These are phyloP conservation scores for Neohortaea acidophila DNA, from an alignment of 495 filamentous ascomycete genomes.

Conservation along the genomic window DNA sequence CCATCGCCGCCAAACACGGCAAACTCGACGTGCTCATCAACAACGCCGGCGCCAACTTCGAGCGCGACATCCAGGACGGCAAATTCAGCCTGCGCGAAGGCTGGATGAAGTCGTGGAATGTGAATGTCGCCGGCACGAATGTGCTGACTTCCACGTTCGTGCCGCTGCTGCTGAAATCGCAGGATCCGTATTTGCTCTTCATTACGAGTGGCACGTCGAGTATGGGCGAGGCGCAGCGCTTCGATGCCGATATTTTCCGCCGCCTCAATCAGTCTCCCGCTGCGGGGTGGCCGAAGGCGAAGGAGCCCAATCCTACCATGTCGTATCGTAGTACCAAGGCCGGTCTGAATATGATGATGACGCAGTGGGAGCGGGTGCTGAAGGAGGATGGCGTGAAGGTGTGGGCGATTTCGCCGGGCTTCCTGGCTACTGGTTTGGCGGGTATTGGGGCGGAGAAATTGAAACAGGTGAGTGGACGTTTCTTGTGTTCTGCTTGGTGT, in stretches of 20 bases:
- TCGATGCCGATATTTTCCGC: slow-evolving; percentile 7
- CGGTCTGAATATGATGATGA: slow-evolving; percentile 52
- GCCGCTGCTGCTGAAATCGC: slow-evolving; percentile 35
- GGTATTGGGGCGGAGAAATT: slow-evolving; percentile 24
- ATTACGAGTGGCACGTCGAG: slow-evolving; percentile 33
- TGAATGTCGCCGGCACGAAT: slow-evolving; percentile 37
- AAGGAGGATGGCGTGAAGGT: slow-evolving; percentile 47
- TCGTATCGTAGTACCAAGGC: slow-evolving; percentile 43
- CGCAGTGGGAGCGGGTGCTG: slow-evolving; percentile 35
- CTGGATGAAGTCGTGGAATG: slow-evolving; percentile 32
- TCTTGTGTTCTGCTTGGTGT: neutral
- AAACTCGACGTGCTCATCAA: slow-evolving; percentile 24
- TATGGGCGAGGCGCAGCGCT: slow-evolving; percentile 27
- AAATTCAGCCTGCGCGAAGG: slow-evolving; percentile 25
- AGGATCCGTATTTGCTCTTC: slow-evolving; percentile 34
- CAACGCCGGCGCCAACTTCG: slow-evolving; percentile 21
- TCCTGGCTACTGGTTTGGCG: slow-evolving; percentile 38
- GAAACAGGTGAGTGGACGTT: slow-evolving; percentile 15
- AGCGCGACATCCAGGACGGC: neutral
- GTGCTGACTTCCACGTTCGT: slow-evolving; percentile 33
- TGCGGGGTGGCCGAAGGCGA: slow-evolving; percentile 35
- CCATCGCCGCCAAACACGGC: slow-evolving; percentile 18
- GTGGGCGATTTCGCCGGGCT: slow-evolving; percentile 40
- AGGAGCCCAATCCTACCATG: slow-evolving; percentile 9
- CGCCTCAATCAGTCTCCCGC: slow-evolving; percentile 25